A percentile compares a stretch with the other conserved stretches of the same genome.
phyloP scores from a whole-genome alignment of 495 filamentous ascomycete species.

The Articulospora tetracladia region DNA sequence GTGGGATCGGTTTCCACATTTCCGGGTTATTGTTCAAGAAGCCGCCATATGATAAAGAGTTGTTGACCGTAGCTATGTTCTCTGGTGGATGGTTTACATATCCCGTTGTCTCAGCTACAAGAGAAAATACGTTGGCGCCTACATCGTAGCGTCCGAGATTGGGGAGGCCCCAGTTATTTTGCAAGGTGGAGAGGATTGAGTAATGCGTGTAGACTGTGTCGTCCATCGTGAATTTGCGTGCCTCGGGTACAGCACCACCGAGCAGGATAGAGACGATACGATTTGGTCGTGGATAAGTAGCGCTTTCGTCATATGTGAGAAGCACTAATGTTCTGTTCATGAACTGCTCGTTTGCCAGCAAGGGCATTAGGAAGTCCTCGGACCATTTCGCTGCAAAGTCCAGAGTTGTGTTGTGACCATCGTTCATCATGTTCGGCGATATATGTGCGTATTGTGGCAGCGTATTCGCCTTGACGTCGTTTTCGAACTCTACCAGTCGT shows the following conservation, averaged over 20 bases:
- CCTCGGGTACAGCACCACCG: conserved; percentile 55
- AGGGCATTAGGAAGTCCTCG: conserved; percentile 50
- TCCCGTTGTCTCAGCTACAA: conserved; percentile 55
- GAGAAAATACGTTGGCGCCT: conserved; percentile 62
- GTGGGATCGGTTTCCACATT: conserved; percentile 31
- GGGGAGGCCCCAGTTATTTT: conserved; percentile 65
- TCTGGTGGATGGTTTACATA: conserved; percentile 54
- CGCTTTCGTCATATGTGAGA: conserved; percentile 65
- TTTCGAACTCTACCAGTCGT: conserved; percentile 52
- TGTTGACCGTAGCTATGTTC: conserved; percentile 55
- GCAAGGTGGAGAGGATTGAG: conserved; percentile 59
- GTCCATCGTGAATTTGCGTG: conserved; percentile 55
- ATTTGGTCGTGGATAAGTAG: conserved; percentile 53
- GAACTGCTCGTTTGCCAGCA: conserved; percentile 56
- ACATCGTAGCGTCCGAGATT: conserved; percentile 68
- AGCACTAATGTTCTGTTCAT: conserved; percentile 60
- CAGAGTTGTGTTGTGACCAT: conserved; percentile 64
- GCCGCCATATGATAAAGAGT: conserved; percentile 60
- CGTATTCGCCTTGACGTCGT: conserved; percentile 47
- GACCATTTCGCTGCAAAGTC: conserved; percentile 56
- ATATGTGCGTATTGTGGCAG: conserved; percentile 68
- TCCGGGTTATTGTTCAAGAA: conserved; percentile 38
- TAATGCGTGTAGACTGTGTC: conserved; percentile 71
- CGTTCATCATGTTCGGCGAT: conserved; percentile 69
- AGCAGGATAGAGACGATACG: conserved; percentile 58